Percentiles rank a stretch among this genome's conserved stretches.
phyloP scores from a whole-genome alignment of 2,329 filamentous ascomycete genomes.

The Verticillium nubilum region DNA sequence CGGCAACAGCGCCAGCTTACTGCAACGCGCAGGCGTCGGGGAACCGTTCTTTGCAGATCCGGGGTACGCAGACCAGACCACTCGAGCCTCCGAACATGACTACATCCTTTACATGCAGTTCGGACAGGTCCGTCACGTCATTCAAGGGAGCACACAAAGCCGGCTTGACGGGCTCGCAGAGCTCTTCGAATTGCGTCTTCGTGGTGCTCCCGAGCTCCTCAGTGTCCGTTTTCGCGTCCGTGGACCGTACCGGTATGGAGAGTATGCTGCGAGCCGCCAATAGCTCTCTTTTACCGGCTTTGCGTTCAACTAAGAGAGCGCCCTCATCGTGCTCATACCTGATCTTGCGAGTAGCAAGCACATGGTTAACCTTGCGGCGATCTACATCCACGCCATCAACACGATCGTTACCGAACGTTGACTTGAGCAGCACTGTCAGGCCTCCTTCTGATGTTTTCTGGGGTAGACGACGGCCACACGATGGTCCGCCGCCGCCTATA shows the following conservation, averaged over 20 bases:
- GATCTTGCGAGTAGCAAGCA: not conserved
- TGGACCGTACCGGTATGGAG: not conserved
- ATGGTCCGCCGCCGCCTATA: not conserved
- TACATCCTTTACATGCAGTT: not conserved
- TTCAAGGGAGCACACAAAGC: not conserved
- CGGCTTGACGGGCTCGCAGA: not conserved
- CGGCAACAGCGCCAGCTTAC: not conserved
- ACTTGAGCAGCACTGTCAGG: not conserved
- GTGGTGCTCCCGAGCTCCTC: not conserved
- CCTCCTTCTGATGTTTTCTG: not conserved
- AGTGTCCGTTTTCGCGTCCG: not conserved
- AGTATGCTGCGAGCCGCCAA: not conserved
- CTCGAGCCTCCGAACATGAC: not conserved
- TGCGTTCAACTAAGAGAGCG: not conserved
- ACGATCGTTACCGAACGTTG: not conserved
- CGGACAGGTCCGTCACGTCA: not conserved
- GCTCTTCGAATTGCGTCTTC: not conserved
- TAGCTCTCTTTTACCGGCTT: not conserved
- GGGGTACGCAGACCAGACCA: not conserved
- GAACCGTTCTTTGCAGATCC: not conserved
- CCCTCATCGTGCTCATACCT: not conserved
- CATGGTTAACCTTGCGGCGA: not conserved
- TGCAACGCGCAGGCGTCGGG: not conserved
- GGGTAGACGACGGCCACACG: not conserved
- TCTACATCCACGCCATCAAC: not conserved